These are phyloP conservation scores for Hypoxylon rickii DNA, from an alignment of 495 filamentous ascomycete genomes.

Conservation along the genomic window DNA sequence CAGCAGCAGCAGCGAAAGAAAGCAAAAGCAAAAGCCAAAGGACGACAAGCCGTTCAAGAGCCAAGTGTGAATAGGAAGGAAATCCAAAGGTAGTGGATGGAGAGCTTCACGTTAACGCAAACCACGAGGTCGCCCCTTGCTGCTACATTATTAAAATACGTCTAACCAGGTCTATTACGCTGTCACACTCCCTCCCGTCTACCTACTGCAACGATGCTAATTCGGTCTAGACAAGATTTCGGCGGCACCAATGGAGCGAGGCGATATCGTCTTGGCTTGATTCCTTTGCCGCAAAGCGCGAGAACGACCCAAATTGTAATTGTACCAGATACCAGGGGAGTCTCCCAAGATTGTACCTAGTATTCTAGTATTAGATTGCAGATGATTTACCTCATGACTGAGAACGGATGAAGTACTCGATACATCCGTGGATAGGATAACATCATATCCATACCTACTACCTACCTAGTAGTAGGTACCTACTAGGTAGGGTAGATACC, in stretches of 20 bases:
- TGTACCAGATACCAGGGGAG: slow-evolving; percentile 21
- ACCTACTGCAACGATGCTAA: slow-evolving; percentile 10
- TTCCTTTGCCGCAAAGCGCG: slow-evolving; percentile 4
- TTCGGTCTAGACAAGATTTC: not conserved
- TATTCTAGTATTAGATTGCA: not conserved
- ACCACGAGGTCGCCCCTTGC: too few relatives aligned
- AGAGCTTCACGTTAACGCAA: too few relatives aligned
- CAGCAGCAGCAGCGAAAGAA: too few relatives aligned
- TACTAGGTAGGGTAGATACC: too few relatives aligned
- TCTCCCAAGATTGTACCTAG: too few relatives aligned
- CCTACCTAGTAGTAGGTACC: not conserved
- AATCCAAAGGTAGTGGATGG: too few relatives aligned
- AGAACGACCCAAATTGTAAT: slow-evolving; percentile 4
- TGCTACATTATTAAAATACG: not conserved
- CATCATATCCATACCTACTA: not conserved
- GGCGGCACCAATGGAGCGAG: slow-evolving; percentile 12
- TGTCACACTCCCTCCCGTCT: not conserved
- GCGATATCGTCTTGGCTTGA: slow-evolving; percentile 13
- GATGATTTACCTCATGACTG: not conserved
- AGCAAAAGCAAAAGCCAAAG: too few relatives aligned
- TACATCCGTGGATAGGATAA: too few relatives aligned
- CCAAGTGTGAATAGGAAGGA: too few relatives aligned
- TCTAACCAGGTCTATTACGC: slow-evolving; percentile 2
- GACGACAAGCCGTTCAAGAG: too few relatives aligned
- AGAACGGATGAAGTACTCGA: slow-evolving; percentile 9